Evolutionary conservation across 352 stramenopile species (phyloP).

Genomic region (Halophytophthora polymorphica): DNA sequence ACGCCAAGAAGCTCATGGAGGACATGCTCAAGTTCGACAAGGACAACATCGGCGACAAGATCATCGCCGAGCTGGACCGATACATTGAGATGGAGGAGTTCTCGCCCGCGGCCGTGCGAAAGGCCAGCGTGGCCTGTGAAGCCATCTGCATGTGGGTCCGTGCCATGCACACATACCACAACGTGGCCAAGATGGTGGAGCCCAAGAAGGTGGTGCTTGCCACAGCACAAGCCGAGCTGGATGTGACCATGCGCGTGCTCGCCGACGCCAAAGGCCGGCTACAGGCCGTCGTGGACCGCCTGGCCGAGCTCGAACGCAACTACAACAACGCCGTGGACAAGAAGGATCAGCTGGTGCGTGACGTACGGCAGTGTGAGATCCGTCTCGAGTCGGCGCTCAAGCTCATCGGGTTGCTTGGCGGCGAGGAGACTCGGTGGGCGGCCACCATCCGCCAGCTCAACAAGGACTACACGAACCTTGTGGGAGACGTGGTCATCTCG

Average conservation of each 20-base stretch:
- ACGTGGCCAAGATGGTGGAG: constrained; percentile 90
- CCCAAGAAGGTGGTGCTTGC: constrained; percentile 89
- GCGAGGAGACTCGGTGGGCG: constrained; percentile 88
- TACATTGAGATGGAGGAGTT: constrained; percentile 92
- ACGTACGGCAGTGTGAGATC: constrained; percentile 83
- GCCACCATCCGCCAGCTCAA: constrained; percentile 82
- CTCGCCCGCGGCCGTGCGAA: constrained; percentile 83
- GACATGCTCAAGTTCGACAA: constrained; percentile 91
- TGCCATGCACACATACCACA: constrained; percentile 93
- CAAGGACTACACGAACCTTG: constrained; percentile 82
- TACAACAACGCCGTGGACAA: constrained; percentile 87
- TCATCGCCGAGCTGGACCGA: constrained; percentile 83
- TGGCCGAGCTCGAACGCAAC: constrained; percentile 88
- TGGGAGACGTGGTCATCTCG: constrained; percentile 90
- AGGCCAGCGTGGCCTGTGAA: constrained; percentile 89
- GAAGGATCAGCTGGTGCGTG: constrained; percentile 79
- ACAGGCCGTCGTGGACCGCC: constrained; percentile 80
- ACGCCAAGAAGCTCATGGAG: constrained; percentile 89
- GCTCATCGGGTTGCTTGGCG: constrained; percentile 87
- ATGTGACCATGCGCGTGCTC: constrained; percentile 85
- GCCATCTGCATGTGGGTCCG: constrained; percentile 94
- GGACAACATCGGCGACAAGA: constrained; percentile 86
- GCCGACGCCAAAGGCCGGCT: constrained; percentile 83
- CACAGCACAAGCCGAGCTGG: constrained; percentile 76
- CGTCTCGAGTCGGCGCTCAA: constrained; percentile 89